These are phyloP conservation scores for Neopestalotiopsis sp. DNA, from an alignment of 2,329 filamentous ascomycete genomes.

Conservation along the genomic window DNA sequence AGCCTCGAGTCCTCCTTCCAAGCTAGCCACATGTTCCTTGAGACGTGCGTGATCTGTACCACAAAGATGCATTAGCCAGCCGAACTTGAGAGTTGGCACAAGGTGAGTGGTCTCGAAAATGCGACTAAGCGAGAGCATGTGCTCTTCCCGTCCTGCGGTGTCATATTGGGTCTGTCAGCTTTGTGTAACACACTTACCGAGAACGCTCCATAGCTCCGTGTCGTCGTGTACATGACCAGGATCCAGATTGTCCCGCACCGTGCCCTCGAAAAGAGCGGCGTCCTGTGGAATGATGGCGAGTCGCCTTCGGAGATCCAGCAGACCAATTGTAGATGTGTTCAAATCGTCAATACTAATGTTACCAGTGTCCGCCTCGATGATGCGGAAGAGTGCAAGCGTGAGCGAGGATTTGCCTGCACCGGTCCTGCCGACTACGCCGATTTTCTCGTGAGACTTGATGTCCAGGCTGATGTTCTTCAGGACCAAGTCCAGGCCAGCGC, in stretches of 20 bases:
- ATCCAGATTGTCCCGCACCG: constrained; percentile 92
- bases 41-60: constrained; percentile 84
- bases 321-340: constrained; percentile 87
- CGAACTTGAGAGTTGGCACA: constrained; percentile 24
- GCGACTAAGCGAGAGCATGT: constrained; percentile 26
- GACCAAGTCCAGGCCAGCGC: constrained; percentile 86
- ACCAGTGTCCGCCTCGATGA: constrained; percentile 86
- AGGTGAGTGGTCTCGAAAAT: constrained; percentile 23
- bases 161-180: constrained; percentile 25
- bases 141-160: constrained; percentile 28
- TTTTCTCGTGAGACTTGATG: constrained; percentile 97
- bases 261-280: constrained; percentile 92
- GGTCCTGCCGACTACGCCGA: constrained; percentile 94
- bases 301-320: constrained; percentile 85
- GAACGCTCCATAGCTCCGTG: constrained; percentile 93
- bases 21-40: constrained; percentile 84
- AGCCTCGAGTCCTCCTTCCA: constrained; percentile 90
- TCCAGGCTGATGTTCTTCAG: constrained; percentile 90
- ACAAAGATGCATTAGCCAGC: constrained; percentile 43
- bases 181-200: constrained; percentile 66
- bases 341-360: constrained; percentile 88
- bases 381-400: constrained; percentile 90
- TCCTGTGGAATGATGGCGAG: constrained; percentile 98
- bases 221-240: constrained; percentile 95
- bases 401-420: constrained; percentile 95